phyloP scores from a whole-genome alignment of 2,329 filamentous ascomycete species.

The Aspergillus flavus region DNA sequence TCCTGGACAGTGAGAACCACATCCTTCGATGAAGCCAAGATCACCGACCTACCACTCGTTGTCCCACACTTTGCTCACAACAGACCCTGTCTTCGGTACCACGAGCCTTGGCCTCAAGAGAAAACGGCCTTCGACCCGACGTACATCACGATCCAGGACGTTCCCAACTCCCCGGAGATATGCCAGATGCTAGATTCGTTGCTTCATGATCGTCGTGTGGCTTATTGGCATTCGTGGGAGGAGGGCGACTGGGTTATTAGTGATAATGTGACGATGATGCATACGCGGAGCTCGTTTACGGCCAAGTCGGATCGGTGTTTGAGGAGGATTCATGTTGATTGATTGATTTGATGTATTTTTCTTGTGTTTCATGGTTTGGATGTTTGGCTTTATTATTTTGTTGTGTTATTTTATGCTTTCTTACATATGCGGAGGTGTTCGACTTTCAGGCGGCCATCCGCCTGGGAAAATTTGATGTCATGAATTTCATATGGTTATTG shows the following conservation, averaged over 20 bases:
- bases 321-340: slow-evolving; percentile 10
- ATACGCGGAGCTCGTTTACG: slow-evolving; percentile 20
- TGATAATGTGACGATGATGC: slow-evolving; percentile 47
- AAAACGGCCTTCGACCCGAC: slow-evolving; percentile 49
- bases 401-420: not conserved
- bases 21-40: slow-evolving; percentile 49
- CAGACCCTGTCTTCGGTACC: slow-evolving; percentile 56
- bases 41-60: slow-evolving; percentile 51
- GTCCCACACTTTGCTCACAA: slow-evolving; percentile 50
- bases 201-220: slow-evolving; percentile 55
- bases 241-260: slow-evolving; percentile 58
- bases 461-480: not conserved
- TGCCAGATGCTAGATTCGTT: slow-evolving; percentile 40
- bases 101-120: slow-evolving; percentile 57
- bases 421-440: not conserved
- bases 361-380: not conserved
- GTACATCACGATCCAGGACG: slow-evolving; percentile 18
- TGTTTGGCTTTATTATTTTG: not conserved
- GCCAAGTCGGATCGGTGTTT: slow-evolving; percentile 6
- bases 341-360: not conserved
- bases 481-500: not conserved
- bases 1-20: slow-evolving; percentile 55
- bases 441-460: not conserved
- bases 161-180: slow-evolving; percentile 40
- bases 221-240: slow-evolving; percentile 56